Evolutionary conservation across 2,329 filamentous ascomycete genomes (phyloP), one percentile per base, ranked within the genome.

Genomic region (Orbilia quercus): DNA sequence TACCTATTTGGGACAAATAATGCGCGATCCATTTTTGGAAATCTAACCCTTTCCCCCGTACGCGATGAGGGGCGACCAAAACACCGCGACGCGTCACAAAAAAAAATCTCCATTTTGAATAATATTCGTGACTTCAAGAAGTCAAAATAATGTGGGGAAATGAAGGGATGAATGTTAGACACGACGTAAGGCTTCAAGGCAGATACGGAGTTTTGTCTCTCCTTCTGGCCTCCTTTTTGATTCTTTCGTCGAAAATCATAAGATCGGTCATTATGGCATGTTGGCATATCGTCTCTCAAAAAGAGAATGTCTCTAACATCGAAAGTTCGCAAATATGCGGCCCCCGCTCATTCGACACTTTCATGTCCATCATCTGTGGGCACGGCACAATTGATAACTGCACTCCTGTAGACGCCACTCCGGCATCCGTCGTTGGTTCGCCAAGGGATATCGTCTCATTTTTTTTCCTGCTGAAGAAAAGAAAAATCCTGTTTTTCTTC

Each of bases 41-140:
- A 42, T 36, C 44, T n/a, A 53, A 57, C 47, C 5, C 42, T 31
- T 31, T 31, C 9, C 9, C 28, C 28, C 31, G 28, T 47, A 40
- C 62, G 62, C 62, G 62, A 66, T 66, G 62, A 66, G 62, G 51
- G 62, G 50, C 34, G 28, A 31, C 9, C 4, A 31, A 12, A 42
- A 42, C 38, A 42, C 38, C 11, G 38, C 38, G 28, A 31, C 28
- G 28, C 28, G 28, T 31, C 28, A 5, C 38, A 42, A 6, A 36
- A 36, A 36, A 36, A 36, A 42, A 42, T 31, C 28, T 31, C 9
- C 28, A 4, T 31, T 31, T 31, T n/a, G n/a, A n/a, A n/a, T n/a
- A n/a, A n/a, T n/a, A n/a, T n/a, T 14, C 36, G 36, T 7, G 36
- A 40, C 36, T 14, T 40, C 36, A 31, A 40, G 12, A 40, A 40